phyloP scores from a whole-genome alignment of 1,139 yeast genomes.

The Yamadazyma atmosphaerica region DNA sequence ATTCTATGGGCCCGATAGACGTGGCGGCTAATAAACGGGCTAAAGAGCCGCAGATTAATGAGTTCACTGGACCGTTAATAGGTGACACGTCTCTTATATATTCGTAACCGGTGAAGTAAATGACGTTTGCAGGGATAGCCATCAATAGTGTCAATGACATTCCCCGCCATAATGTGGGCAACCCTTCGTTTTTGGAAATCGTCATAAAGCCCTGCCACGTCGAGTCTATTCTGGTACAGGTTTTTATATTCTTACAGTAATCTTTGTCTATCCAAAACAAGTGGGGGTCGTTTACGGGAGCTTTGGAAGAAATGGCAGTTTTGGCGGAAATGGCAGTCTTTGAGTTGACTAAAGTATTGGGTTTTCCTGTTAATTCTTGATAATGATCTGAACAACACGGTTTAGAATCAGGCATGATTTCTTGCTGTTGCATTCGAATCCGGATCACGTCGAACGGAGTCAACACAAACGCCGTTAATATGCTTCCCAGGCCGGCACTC shows the following conservation, averaged over 20 bases:
- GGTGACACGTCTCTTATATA: slow-evolving; percentile 77
- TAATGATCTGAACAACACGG: slow-evolving; percentile 26
- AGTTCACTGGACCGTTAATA: slow-evolving; percentile 52
- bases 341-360: background rate
- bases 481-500: slow-evolving; percentile 88
- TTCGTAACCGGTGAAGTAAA: slow-evolving; percentile 93
- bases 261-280: slow-evolving; percentile 45
- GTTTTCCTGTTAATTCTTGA: background rate
- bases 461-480: slow-evolving; percentile 80
- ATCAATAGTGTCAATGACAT: slow-evolving; percentile 77
- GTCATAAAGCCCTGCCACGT: slow-evolving; percentile 73
- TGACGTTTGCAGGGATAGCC: slow-evolving; percentile 93
- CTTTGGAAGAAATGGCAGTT: no score
- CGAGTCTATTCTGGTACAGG: slow-evolving; percentile 44
- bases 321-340: no score
- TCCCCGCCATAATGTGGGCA: slow-evolving; percentile 84
- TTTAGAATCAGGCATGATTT: slow-evolving; percentile 44
- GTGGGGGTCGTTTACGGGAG: slow-evolving; percentile 19
- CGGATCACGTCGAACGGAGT: slow-evolving; percentile 96
- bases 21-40: slow-evolving; percentile 88
- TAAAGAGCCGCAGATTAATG: slow-evolving; percentile 80
- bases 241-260: slow-evolving; percentile 35
- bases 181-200: slow-evolving; percentile 73
- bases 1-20: slow-evolving; percentile 82
- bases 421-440: slow-evolving; percentile 88